Evolutionary conservation across 768 basidiomycete genomes (phyloP), one percentile per base, ranked within the genome.

Genomic region (Pulveroboletus sp.): DNA sequence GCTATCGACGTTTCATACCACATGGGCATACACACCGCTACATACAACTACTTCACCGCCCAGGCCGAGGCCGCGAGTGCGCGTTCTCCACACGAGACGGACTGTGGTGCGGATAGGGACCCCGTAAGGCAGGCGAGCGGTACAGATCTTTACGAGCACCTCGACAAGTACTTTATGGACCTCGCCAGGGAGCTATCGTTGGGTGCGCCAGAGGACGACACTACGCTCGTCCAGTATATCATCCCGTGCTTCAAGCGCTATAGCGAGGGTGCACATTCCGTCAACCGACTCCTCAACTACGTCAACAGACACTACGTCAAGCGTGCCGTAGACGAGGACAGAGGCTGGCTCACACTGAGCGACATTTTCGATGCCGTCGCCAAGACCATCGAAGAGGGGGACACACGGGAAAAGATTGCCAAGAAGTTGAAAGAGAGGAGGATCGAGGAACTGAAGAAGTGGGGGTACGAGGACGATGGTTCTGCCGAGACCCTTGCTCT

Each of bases 11-110:
- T 84, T 49, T 76, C 71, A 26, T 84, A 86, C 57, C 86, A 88
- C 61, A 80, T 84, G 63, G 84, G 85, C 51, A 83, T 89, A 36
- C 85, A 89, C 66, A 86, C 86, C 17, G 84, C 86, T n/a, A 81
- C 82, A 49, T 89, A 89, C 73, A 86, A 88, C 71, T 89, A 87
- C 78, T 80, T 82, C 62, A 80, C 79, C 47, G 64, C 77, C n/a
- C 78, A 80, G 65, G 76, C 72, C 51, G 83, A 84, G 60, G 67
- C 68, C 27, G 61, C 67, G 42, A 71, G 69, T 37, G 50, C 66
- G 21, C 55, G 56, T 18, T 54, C 56, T 13, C 43, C 50, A 2
- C 43, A 39, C 32, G 53, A 46, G 32, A 17, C 26, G 5, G 54
- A 51, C 41, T 21, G 53, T 38, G 54, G 60, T 18, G 42, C 61